Conservation (phyloP, 2,329 filamentous ascomycete genomes). For the Knufia petricola region DNA sequence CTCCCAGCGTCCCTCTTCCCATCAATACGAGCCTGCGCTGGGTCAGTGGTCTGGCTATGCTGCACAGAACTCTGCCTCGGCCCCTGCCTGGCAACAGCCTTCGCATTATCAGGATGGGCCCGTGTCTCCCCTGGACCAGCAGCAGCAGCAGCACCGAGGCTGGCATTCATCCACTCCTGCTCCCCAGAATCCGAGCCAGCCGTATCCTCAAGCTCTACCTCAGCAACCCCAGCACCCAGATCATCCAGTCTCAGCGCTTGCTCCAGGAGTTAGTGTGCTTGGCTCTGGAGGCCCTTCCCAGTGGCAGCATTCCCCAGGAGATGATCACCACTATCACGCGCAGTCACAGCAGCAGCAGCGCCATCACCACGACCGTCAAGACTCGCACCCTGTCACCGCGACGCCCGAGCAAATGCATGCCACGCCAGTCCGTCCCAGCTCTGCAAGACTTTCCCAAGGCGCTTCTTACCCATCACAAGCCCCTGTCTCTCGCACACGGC, state of each 20-base stretch:
- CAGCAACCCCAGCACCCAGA: slow-evolving; percentile 20
- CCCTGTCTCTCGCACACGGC: neutral
- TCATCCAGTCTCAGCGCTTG: neutral
- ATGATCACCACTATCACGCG: slow-evolving; percentile 1
- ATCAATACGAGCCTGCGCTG: slow-evolving; percentile 26
- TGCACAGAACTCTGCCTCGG: slow-evolving; percentile 12
- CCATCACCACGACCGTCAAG: neutral
- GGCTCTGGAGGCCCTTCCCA: slow-evolving; percentile 37
- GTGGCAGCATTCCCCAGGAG: slow-evolving; percentile 33
- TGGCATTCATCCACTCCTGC: slow-evolving; percentile 13
- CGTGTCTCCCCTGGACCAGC: slow-evolving; percentile 19
- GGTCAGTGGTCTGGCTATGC: slow-evolving; percentile 9
- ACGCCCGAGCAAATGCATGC: slow-evolving; percentile 9
- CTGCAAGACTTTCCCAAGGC: slow-evolving; percentile 8
- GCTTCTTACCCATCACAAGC: neutral
- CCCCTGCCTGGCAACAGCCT: slow-evolving; percentile 12
- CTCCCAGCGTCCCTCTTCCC: slow-evolving; percentile 25
- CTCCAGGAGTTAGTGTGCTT: slow-evolving; percentile 28
- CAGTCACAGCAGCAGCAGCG: neutral
- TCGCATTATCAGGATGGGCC: slow-evolving; percentile 13
- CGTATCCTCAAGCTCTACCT: slow-evolving; percentile 20
- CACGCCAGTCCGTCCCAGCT: slow-evolving; percentile 10
- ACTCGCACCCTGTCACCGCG: neutral
- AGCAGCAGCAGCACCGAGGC: slow-evolving; percentile 1
- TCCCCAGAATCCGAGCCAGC: slow-evolving; percentile 10